These are phyloP conservation scores for Blastobotrys elegans DNA, from an alignment of 1,139 yeast genomes.

Conservation along the genomic window DNA sequence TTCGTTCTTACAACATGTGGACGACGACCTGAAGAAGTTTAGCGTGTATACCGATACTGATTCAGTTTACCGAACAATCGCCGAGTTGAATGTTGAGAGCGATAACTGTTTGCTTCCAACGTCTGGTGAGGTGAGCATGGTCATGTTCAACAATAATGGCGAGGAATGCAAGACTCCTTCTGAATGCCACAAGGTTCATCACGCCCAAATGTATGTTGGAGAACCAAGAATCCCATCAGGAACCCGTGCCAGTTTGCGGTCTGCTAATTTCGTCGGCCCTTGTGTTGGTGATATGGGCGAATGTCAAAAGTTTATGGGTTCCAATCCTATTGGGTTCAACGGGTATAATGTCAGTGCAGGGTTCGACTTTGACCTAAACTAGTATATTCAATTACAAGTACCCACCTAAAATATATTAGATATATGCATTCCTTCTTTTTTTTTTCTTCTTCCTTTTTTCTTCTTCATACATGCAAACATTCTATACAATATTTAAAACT, in stretches of 20 bases:
- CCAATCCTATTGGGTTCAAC: not conserved
- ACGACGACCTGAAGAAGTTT: too few relatives aligned
- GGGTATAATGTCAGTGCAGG: not conserved
- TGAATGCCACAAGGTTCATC: not conserved
- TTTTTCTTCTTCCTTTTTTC: not conserved
- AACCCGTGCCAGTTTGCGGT: not conserved
- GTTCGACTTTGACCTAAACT: not conserved
- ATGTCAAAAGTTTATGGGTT: not conserved
- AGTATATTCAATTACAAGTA: too few relatives aligned
- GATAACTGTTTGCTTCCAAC: too few relatives aligned
- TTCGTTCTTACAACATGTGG: too few relatives aligned
- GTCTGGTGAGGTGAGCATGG: too few relatives aligned
- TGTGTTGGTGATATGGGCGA: not conserved
- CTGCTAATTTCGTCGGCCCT: not conserved
- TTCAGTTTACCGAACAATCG: too few relatives aligned
- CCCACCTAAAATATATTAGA: too few relatives aligned
- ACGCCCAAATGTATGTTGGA: not conserved
- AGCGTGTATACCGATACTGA: too few relatives aligned
- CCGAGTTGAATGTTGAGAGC: too few relatives aligned
- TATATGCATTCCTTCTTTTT: too few relatives aligned
- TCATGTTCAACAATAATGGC: too few relatives aligned
- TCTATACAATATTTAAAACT: conserved; percentile 21
- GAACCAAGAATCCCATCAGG: not conserved
- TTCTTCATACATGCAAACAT: not conserved
- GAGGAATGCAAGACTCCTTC: not conserved